Evolutionary conservation across 2,329 filamentous ascomycete genomes (phyloP), one percentile per base, ranked within the genome.

Genomic region (Fusarium sp.): DNA sequence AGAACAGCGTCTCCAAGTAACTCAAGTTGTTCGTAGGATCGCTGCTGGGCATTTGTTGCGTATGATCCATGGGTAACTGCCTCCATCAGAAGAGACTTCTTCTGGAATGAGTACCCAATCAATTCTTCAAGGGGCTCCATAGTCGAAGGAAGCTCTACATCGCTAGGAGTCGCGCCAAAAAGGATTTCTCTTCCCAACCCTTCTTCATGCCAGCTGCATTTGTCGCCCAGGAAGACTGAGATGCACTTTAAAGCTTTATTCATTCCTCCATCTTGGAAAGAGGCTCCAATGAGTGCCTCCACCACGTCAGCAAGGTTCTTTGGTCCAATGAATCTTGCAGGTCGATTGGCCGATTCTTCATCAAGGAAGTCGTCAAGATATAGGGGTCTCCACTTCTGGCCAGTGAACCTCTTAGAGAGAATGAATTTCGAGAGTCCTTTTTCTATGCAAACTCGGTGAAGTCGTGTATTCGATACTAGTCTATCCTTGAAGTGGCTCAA

Each of bases 261-360:
- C 15, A 91, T 80, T 0, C 91, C 91, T 2, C 92, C 91, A 51
- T 92, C 86, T 2, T 91, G 63, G 70, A 87, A 94, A 0, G 91
- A 86, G 1, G 89, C 91, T 2, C 93, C 95, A 20, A 97, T 90
- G 0, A 97, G 81, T 0, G 94, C 87, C 66, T 98, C 95, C 1
- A 97, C 85, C 0, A 97, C 90, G 72, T 98, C 95, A 5, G 95
- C 95, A 10, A 97, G 84, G 1, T 87, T 87, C 75, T 98, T 98
- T 3, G 88, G 91, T 0, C 92, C 91, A 31, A 94, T 74, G 15
- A 75, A 72, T 8, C 83, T 57, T 15, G 35, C 21, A 8, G 50
- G 35, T 2, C 23, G n/a, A 23, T 18, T 9, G 45, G 63, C 54
- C 58, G 29, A 15, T 48, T 61, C 55, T 39, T 65, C 33, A 4